Evolutionary conservation across 164 flowering plant species (phyloP), one percentile per base, ranked within the genome.

Genomic region (Nelumbo lutea): DNA sequence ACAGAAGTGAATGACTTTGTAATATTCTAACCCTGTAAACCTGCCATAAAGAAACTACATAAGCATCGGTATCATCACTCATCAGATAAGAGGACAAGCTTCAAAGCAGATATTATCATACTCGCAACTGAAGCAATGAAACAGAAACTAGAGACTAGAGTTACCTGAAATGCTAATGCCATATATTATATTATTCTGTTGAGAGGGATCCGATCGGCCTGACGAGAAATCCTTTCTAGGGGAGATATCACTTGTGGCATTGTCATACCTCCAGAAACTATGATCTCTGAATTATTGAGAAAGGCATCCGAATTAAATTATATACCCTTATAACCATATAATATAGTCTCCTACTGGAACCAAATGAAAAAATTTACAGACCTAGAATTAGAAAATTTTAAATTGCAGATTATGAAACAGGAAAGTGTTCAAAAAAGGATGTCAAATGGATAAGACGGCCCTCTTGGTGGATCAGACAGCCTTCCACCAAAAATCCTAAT

Each of bases 181-280:
- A 14, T 52, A 39, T 42, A 56, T 63, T 70, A 81, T 39, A 69
- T 59, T 61, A 85, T 81, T 77, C 95, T 82, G 76, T 78, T 84
- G 44, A 85, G 66, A 42, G 85, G 87, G 68, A 83, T 80, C 66
- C 85, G 81, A 40, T 85, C 90, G 52, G 56, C 72, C 61, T 43
- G 88, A 38, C 82, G 85, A 66, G 83, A 66, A 70, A 73, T 59
- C 72, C 83, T 82, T 74, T 84, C 85, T 8, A 72, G 14, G 61
- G 88, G 90, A 69, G 96, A 74, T 61, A 90, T 90, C 39, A 71
- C 50, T 65, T 90, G 93, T 7, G 96, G 96, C 96, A 90, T 90
- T 43, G 96, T 81, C 96, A 90, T 90, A 10, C 96, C 96, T 50
- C 91, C 96, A 9, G 96, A 90, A 63, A 90, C 93, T 67, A 90